These are phyloP conservation scores for Hypoxylon intermedium DNA, from an alignment of 495 filamentous ascomycete genomes.

Conservation along the genomic window DNA sequence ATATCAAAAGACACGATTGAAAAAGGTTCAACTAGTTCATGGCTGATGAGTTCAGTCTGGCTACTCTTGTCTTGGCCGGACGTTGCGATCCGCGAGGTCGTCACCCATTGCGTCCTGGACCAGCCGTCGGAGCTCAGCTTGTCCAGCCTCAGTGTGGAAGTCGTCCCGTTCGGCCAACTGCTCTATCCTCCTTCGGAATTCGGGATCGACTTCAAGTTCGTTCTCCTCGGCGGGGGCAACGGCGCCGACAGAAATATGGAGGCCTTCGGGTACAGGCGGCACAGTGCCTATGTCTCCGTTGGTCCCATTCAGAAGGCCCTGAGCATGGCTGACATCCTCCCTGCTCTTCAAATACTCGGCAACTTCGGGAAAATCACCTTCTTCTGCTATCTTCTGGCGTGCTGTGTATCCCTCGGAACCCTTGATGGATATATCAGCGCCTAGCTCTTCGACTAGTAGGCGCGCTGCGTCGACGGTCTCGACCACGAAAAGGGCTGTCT, in stretches of 20 bases:
- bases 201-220: conserved; percentile 67
- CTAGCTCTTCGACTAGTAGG: conserved; percentile 80
- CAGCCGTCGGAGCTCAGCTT: conserved; percentile 70
- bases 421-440: conserved; percentile 65
- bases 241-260: conserved; percentile 71
- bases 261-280: conserved; percentile 68
- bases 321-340: conserved; percentile 49
- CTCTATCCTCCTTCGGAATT: conserved; percentile 76
- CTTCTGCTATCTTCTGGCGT: conserved; percentile 71
- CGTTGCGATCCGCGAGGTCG: conserved; percentile 65
- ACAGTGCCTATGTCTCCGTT: conserved; percentile 40
- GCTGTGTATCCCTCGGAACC: conserved; percentile 75
- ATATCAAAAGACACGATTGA: conserved; percentile 56
- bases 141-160: conserved; percentile 73
- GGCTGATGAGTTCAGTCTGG: conserved; percentile 7
- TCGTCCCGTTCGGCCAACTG: conserved; percentile 75
- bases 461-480: conserved; percentile 79
- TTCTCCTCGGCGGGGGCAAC: conserved; percentile 67
- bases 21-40: neutral
- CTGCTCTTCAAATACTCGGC: conserved; percentile 68
- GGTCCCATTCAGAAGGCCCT: conserved; percentile 22
- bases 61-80: conserved; percentile 66
- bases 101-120: conserved; percentile 71
- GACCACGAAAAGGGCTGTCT: conserved; percentile 87
- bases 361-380: conserved; percentile 73